A percentile compares a stretch with the other conserved stretches of the same genome.
These are phyloP conservation scores for Furcasterigmium furcatum DNA, from an alignment of 2,329 filamentous ascomycete genomes.

Conservation along the genomic window DNA sequence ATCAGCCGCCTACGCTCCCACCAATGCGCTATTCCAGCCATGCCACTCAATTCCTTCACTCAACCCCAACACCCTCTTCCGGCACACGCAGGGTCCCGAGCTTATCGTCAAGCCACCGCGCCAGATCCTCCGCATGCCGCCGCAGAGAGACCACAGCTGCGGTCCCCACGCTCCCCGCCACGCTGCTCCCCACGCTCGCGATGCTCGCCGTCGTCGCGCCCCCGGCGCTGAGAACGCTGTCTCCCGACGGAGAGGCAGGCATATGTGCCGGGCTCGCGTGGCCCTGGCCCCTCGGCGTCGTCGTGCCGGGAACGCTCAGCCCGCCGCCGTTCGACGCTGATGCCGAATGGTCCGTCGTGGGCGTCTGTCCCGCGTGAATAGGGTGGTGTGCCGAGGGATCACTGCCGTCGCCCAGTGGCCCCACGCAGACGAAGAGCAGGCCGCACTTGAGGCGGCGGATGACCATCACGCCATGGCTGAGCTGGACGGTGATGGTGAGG, in stretches of 20 bases:
- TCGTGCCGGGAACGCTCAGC: conserved; percentile 16
- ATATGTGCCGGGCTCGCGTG: conserved; percentile 19
- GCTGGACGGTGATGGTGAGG: conserved; percentile 53
- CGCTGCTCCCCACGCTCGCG: conserved; percentile 32
- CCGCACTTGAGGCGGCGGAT: conserved; percentile 56
- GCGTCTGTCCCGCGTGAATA: background rate
- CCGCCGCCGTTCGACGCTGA: conserved; percentile 14
- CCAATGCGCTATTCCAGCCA: too few species aligned
- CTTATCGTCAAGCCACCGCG: conserved; percentile 57
- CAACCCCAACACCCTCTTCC: conserved; percentile 43
- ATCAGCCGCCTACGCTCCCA: too few species aligned
- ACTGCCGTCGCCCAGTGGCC: conserved; percentile 30
- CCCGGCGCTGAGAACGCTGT: conserved; percentile 42
- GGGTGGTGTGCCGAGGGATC: background rate
- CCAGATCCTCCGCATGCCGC: conserved; percentile 56
- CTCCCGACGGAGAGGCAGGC: conserved; percentile 36
- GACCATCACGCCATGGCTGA: conserved; percentile 55
- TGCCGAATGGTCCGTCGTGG: too few species aligned
- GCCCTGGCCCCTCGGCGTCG: conserved; percentile 20
- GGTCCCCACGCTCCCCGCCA: conserved; percentile 33
- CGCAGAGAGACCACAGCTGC: conserved; percentile 49
- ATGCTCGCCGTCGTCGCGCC: conserved; percentile 39
- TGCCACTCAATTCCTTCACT: too few species aligned
- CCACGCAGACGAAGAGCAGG: conserved; percentile 60
- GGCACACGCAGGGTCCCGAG: conserved; percentile 51